phyloP scores from a whole-genome alignment of 2,329 filamentous ascomycete species.

The Alternaria sp. region DNA sequence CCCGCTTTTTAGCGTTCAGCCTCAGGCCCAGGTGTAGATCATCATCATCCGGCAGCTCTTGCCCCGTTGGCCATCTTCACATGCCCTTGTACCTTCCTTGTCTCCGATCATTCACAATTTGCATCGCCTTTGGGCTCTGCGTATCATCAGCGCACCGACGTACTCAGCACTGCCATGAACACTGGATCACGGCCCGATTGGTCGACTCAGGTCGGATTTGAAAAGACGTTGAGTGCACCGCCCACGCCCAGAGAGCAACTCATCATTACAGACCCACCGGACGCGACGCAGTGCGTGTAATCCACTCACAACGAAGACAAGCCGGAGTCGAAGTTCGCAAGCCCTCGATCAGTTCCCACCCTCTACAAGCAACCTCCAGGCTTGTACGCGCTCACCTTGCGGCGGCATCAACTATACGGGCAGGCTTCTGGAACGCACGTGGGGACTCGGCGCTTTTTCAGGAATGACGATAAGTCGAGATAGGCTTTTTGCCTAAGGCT shows the following conservation, averaged over 20 bases:
- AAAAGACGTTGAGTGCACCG: constrained; percentile 5
- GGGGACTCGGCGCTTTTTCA: constrained; percentile 13
- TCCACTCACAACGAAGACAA: neutral
- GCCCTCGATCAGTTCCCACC: neutral
- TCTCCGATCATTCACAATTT: constrained; percentile 1
- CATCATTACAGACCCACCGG: constrained; percentile 4
- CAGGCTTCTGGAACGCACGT: constrained; percentile 5
- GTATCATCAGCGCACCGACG: neutral
- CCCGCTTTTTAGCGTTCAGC: constrained; percentile 11
- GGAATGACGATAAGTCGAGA: constrained; percentile 12
- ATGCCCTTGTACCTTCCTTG: neutral
- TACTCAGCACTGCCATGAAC: neutral
- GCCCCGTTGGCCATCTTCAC: neutral
- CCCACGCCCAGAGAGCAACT: constrained; percentile 5
- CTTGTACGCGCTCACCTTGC: constrained; percentile 1
- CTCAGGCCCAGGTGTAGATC: constrained; percentile 11
- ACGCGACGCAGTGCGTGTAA: neutral
- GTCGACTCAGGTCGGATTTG: neutral
- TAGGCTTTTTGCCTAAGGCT: constrained; percentile 32
- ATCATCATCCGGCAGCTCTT: constrained; percentile 6
- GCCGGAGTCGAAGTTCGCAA: neutral
- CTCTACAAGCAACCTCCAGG: neutral
- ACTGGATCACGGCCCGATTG: constrained; percentile 3
- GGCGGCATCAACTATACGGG: neutral
- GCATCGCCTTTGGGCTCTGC: constrained; percentile 1